Evolutionary conservation across 73 alveolate genomes (phyloP).

Genomic region (Uronychia setigera): DNA sequence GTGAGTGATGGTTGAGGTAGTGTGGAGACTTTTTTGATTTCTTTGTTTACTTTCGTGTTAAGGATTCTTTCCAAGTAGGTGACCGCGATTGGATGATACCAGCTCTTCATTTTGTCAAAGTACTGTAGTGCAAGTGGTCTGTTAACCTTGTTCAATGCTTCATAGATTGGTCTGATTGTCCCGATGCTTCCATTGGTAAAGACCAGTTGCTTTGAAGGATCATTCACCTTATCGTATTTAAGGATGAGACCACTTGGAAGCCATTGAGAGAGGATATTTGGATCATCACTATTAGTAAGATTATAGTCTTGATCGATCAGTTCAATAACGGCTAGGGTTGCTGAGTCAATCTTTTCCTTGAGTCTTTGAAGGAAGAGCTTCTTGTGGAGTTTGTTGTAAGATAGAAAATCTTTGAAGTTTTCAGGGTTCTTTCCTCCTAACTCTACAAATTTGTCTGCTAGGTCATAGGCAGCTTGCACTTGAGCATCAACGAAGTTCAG

Average conservation of each 20-base stretch:
- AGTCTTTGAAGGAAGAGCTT: constrained; percentile 40
- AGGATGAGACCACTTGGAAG: constrained; percentile 26
- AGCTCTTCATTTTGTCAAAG: constrained; percentile 32
- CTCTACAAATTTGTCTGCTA: constrained; percentile 57
- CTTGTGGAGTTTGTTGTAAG: constrained; percentile 2
- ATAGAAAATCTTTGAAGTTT: not conserved
- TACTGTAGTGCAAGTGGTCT: constrained; percentile 37
- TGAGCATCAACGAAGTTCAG: constrained; percentile 56
- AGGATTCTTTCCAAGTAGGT: constrained; percentile 23
- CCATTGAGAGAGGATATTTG: constrained; percentile 38
- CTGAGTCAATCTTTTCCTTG: not conserved
- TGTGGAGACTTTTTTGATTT: too few relatives aligned
- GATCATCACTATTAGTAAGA: constrained; percentile 21
- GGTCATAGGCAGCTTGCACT: constrained; percentile 26
- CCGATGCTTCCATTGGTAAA: constrained; percentile 55
- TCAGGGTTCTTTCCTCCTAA: constrained; percentile 19
- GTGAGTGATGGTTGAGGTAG: too few relatives aligned
- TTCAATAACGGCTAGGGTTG: not conserved
- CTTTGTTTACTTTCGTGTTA: too few relatives aligned
- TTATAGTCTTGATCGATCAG: constrained; percentile 11
- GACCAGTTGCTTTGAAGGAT: too few relatives aligned
- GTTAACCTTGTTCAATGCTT: constrained; percentile 17
- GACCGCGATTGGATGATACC: constrained; percentile 62
- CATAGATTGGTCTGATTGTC: constrained; percentile 42
- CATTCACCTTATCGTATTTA: constrained; percentile 14